phyloP scores from a whole-genome alignment of 805 yeast genomes.

The Metschnikowia lochheadii region DNA sequence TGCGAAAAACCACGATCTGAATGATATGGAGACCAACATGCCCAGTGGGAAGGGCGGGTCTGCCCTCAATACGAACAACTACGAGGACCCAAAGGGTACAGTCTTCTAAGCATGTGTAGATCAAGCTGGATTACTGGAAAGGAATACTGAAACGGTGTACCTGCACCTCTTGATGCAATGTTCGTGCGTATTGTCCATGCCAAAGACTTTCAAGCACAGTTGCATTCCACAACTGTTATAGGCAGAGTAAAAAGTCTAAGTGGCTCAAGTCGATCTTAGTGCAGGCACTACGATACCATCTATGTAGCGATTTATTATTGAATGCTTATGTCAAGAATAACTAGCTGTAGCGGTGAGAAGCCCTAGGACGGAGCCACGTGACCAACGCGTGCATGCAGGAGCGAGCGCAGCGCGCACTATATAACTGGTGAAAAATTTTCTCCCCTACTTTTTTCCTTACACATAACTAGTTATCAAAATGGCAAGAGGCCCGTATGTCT shows the following conservation, averaged over 20 bases:
- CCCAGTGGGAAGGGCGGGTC: conserved; percentile 24
- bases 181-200: neutral
- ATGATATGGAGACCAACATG: conserved; percentile 18
- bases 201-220: neutral
- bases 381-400: neutral
- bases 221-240: neutral
- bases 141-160: neutral
- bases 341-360: neutral
- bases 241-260: too few relatives aligned
- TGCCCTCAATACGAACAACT: conserved; percentile 24
- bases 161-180: neutral
- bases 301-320: neutral
- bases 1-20: conserved; percentile 5
- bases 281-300: conserved; percentile 2
- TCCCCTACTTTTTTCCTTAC: conserved; percentile 9
- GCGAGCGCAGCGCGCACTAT: neutral
- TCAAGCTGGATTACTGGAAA: neutral
- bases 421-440: conserved; percentile 7
- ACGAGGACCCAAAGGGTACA: conserved; percentile 33
- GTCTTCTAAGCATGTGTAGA: conserved; percentile 21
- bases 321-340: neutral
- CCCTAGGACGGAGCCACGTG: neutral
- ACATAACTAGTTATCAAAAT: conserved; percentile 30
- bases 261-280: neutral
- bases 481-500: conserved; percentile 56